Conservation (phyloP, 495 filamentous ascomycete genomes). For the Annulohypoxylon nitens region DNA sequence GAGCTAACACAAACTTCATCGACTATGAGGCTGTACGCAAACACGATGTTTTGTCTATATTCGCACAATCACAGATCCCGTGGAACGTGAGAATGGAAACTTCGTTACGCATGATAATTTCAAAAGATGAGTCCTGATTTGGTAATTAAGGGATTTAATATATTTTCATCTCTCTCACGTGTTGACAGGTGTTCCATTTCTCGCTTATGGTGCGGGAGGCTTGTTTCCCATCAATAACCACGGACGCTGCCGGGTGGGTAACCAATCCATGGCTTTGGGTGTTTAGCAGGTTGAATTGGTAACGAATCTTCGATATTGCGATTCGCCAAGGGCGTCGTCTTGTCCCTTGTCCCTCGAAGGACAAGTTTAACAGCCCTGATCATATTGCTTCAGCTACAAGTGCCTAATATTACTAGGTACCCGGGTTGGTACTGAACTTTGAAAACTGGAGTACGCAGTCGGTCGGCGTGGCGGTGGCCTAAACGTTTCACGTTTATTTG, state of each 20-base stretch:
- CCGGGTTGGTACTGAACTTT: too few relatives aligned
- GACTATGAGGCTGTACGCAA: background rate
- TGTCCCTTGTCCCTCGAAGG: slow-evolving; percentile 9
- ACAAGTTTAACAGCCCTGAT: slow-evolving; percentile 10
- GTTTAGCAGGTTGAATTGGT: background rate
- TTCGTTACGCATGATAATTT: background rate
- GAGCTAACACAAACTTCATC: background rate
- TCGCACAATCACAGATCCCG: slow-evolving; percentile 1
- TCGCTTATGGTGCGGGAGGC: background rate
- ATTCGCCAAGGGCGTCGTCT: background rate
- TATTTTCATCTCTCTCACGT: slow-evolving; percentile 10
- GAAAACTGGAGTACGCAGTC: slow-evolving; percentile 5
- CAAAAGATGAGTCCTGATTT: background rate
- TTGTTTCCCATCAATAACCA: background rate
- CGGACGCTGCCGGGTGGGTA: background rate
- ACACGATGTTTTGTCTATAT: slow-evolving; percentile 3
- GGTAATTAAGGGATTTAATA: background rate
- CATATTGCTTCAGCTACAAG: slow-evolving; percentile 15
- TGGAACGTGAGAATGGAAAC: background rate
- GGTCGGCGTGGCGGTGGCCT: slow-evolving; percentile 30
- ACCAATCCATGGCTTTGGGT: background rate
- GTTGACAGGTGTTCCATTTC: background rate
- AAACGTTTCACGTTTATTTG: slow-evolving; percentile 42
- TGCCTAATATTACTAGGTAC: background rate
- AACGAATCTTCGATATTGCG: slow-evolving; percentile 12